phyloP scores from a whole-genome alignment of 2,329 filamentous ascomycete genomes.

The Graphiopsis chlorocephala region DNA sequence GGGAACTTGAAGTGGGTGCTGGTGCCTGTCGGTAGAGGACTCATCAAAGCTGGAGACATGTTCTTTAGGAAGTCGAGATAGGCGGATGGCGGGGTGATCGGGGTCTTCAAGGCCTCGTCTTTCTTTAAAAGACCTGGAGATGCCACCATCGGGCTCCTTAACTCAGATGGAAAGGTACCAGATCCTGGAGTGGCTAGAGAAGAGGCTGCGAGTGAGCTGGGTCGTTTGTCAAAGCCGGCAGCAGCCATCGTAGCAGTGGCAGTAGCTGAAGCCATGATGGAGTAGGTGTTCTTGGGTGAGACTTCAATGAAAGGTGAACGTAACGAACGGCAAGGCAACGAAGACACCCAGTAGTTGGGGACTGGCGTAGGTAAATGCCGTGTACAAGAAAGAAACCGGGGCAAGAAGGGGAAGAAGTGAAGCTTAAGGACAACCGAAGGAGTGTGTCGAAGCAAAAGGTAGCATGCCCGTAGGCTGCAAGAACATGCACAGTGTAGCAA shows the following conservation, averaged over 20 bases:
- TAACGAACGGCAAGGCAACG: not conserved
- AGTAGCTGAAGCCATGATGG: constrained; percentile 14
- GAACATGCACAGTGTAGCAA: constrained; percentile 7
- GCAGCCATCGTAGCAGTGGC: constrained; percentile 35
- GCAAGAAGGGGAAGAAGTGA: constrained; percentile 10
- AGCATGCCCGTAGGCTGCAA: not conserved
- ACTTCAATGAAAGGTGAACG: constrained; percentile 1
- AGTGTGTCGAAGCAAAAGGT: constrained; percentile 8
- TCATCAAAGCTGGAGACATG: constrained; percentile 68
- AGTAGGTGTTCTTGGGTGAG: not conserved
- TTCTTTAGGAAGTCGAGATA: constrained; percentile 92
- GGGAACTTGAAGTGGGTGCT: constrained; percentile 51
- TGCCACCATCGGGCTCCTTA: constrained; percentile 64
- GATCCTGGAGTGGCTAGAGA: constrained; percentile 57
- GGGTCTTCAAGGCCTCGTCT: constrained; percentile 69
- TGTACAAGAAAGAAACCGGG: constrained; percentile 10
- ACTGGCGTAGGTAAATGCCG: constrained; percentile 12
- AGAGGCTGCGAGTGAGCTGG: constrained; percentile 29
- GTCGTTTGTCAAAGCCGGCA: constrained; percentile 39
- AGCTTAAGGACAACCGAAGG: constrained; percentile 14
- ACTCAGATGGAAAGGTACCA: constrained; percentile 54
- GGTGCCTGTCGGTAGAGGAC: constrained; percentile 60
- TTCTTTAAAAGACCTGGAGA: constrained; percentile 64
- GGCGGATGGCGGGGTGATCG: constrained; percentile 84
- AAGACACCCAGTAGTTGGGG: constrained; percentile 5